These are phyloP conservation scores for Saccharomycopsis babjevae DNA, from an alignment of 805 yeast genomes.

Conservation along the genomic window DNA sequence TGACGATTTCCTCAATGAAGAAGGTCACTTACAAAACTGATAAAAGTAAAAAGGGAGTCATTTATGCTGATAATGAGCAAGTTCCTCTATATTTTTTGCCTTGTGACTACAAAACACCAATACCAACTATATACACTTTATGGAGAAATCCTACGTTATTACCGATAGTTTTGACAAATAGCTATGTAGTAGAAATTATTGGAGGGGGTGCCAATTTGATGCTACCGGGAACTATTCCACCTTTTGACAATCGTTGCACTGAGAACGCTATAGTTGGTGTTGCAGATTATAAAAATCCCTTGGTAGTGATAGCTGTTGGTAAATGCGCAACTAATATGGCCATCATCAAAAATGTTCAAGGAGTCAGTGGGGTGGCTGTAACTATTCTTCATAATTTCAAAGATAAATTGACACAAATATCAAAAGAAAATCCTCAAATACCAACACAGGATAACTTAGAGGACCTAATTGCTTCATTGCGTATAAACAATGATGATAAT, in stretches of 20 bases:
- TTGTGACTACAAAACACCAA: constrained; percentile 36
- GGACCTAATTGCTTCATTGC: not conserved
- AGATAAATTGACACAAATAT: constrained; percentile 51
- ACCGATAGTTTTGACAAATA: constrained; percentile 64
- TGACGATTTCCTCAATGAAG: constrained; percentile 31
- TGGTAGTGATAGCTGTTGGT: constrained; percentile 67
- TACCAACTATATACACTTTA: constrained; percentile 65
- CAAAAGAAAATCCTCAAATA: constrained; percentile 33
- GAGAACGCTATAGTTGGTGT: constrained; percentile 61
- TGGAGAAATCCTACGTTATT: constrained; percentile 61
- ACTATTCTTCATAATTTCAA: constrained; percentile 53
- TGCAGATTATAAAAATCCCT: constrained; percentile 48
- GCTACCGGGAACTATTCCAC: constrained; percentile 61
- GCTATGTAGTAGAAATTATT: constrained; percentile 60
- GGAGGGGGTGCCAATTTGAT: constrained; percentile 72
- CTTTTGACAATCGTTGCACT: constrained; percentile 21
- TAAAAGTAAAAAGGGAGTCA: constrained; percentile 44
- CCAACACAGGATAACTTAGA: constrained; percentile 32
- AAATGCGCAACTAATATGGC: constrained; percentile 40
- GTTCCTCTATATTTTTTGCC: constrained; percentile 66
- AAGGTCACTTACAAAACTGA: constrained; percentile 52
- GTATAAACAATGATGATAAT: not conserved
- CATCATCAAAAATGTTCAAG: constrained; percentile 37
- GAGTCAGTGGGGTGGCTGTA: constrained; percentile 72
- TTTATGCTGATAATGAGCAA: constrained; percentile 54